A percentile compares a stretch with the other conserved stretches of the same genome.
phyloP scores from a whole-genome alignment of 148 eudicot species.

The Fagopyrum tataricum region DNA sequence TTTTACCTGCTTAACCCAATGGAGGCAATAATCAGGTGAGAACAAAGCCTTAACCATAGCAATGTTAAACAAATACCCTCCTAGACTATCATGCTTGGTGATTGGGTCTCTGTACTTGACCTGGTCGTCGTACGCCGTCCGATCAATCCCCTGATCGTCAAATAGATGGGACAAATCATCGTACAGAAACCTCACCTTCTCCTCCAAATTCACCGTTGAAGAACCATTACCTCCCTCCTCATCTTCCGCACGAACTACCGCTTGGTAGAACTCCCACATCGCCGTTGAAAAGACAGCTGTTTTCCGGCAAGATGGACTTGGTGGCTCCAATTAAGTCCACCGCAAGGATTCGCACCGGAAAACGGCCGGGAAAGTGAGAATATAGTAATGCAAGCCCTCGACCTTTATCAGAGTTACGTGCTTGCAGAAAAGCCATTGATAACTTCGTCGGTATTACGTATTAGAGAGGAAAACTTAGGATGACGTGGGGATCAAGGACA shows the following conservation, averaged over 20 bases:
- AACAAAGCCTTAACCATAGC: slow-evolving; percentile 59
- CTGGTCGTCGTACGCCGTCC: slow-evolving; percentile 72
- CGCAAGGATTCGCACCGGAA: background rate
- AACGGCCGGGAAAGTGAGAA: slow-evolving; percentile 4
- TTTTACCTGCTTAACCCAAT: slow-evolving; percentile 82
- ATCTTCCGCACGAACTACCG: slow-evolving; percentile 31
- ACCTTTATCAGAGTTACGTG: background rate
- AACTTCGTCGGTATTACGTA: no score
- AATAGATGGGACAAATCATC: slow-evolving; percentile 83
- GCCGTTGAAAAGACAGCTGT: background rate
- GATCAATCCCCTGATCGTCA: slow-evolving; percentile 91
- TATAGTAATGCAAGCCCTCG: background rate
- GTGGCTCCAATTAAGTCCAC: background rate
- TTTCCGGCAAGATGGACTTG: background rate
- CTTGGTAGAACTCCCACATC: slow-evolving; percentile 10
- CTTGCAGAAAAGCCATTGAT: background rate
- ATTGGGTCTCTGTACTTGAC: slow-evolving; percentile 92
- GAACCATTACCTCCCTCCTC: slow-evolving; percentile 21
- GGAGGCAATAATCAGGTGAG: slow-evolving; percentile 58
- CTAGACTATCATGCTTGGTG: slow-evolving; percentile 65
- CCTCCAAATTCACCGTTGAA: slow-evolving; percentile 34
- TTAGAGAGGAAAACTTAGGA: no score
- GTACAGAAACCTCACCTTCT: slow-evolving; percentile 61
- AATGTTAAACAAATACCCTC: slow-evolving; percentile 80
- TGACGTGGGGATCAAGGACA: no score